Base-by-base conservation (phyloP, 2,329 filamentous ascomycete species). In the Clonostachys chloroleuca region DNA sequence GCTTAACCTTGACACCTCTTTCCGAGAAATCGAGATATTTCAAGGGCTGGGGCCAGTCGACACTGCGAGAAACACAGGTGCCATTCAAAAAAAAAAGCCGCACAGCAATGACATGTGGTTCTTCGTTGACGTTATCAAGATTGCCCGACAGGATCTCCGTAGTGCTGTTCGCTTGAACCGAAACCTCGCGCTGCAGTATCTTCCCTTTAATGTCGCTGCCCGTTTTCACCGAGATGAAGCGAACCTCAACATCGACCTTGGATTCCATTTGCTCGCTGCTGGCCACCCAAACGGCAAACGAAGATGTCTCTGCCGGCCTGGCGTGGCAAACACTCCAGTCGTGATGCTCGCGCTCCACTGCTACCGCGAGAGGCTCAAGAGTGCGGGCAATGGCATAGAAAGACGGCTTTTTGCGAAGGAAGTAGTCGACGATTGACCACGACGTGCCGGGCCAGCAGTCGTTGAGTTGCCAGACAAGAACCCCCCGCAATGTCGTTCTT, bases 401-500 rank as follows among this genome's bases (percentile, higher is more conserved):
- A 5, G 82, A 81, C 9, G 79, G 78, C 61, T 86, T 86, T 51
- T 80, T 82, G 37, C 82, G 75, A 35, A 77, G 70, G 55, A 78
- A 82, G 47, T 57, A 81, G 59, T 85, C 81, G 13, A 81, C 77
- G 43, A 84, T 72, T 0, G 80, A 65, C 81, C 81, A 85, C 34
- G 74, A 79, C 39, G 76, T 80, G 13, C 76, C 77, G 2, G 80
- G 80, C 78, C 79, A 84, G 61, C 78, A 82, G 62, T 85, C 81
- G 54, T 84, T 84, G 46, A 84, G 65, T 62, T 84, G 81, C 81
- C 81, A 84, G 5, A 83, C 76, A 42, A 84, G 60, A 13, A 78
- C 78, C 8, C 81, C 46, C 78, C 78, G 53, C 80, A 84, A 76
- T 61, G 80, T 59, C 50, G 80, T 71, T 48, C 75, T 77, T 55